A percentile compares a stretch with the other conserved stretches of the same genome.
Evolutionary conservation across 306 rosid species (phyloP).

Genomic region (Vigna trinervia): DNA sequence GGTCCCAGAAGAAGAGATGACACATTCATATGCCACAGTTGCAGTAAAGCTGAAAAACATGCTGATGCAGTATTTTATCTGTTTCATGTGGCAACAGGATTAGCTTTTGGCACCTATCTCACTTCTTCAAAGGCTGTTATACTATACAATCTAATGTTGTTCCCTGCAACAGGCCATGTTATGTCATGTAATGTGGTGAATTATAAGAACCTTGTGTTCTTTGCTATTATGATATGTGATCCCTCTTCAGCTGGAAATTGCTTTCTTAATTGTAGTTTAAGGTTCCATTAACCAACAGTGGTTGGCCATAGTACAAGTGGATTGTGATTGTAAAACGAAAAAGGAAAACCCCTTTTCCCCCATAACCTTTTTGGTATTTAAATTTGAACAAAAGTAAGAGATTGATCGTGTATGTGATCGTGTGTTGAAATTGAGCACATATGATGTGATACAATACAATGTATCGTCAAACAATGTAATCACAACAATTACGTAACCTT

Average conservation of each 20-base stretch:
- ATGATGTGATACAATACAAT: background rate
- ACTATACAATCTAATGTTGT: conserved; percentile 7
- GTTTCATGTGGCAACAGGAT: conserved; percentile 24
- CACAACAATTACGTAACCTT: background rate
- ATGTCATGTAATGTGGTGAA: conserved; percentile 4
- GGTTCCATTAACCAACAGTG: background rate
- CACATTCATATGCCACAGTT: conserved; percentile 36
- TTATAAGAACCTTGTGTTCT: conserved; percentile 18
- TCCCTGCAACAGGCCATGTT: conserved; percentile 29
- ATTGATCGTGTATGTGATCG: background rate
- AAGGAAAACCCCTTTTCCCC: background rate
- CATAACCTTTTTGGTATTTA: background rate
- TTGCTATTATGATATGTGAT: background rate
- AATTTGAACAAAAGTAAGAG: background rate
- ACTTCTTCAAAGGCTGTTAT: conserved; percentile 29
- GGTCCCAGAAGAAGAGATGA: conserved; percentile 83
- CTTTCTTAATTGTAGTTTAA: background rate
- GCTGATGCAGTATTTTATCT: conserved; percentile 37
- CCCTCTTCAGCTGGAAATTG: background rate
- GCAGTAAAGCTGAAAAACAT: conserved; percentile 49
- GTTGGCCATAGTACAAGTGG: background rate
- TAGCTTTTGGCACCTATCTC: conserved; percentile 11
- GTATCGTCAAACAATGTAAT: background rate
- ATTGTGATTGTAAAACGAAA: background rate
- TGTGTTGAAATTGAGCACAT: background rate